Evolutionary conservation across 2,329 filamentous ascomycete genomes (phyloP).

Genomic region (Penicillium freii): DNA sequence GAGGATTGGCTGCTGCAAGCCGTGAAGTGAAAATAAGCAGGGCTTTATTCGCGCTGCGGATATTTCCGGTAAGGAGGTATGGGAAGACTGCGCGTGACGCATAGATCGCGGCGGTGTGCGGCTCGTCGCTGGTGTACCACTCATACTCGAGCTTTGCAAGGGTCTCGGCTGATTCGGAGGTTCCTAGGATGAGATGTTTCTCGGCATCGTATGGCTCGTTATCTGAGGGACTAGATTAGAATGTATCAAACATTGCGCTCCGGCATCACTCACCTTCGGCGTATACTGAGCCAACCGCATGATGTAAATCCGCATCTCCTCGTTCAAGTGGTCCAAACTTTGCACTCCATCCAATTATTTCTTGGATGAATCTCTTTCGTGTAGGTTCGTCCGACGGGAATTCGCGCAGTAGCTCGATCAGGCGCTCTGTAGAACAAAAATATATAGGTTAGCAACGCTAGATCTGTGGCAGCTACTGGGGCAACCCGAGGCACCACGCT

Average conservation of each 20-base stretch:
- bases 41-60: constrained; percentile 81
- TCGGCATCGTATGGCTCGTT: constrained; percentile 93
- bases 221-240: constrained; percentile 51
- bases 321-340: constrained; percentile 84
- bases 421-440: constrained; percentile 45
- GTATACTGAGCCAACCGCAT: constrained; percentile 82
- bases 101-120: constrained; percentile 83
- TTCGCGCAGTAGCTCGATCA: constrained; percentile 74
- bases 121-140: constrained; percentile 88
- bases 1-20: constrained; percentile 57
- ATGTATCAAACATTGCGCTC: not conserved
- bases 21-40: constrained; percentile 72
- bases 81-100: constrained; percentile 83
- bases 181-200: constrained; percentile 82
- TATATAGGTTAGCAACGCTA: constrained; percentile 7
- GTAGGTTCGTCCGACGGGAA: constrained; percentile 84
- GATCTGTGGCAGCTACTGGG: not conserved
- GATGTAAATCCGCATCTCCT: constrained; percentile 91
- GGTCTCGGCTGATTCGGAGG: constrained; percentile 78
- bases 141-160: constrained; percentile 82
- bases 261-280: constrained; percentile 61
- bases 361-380: constrained; percentile 85
- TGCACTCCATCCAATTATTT: constrained; percentile 83
- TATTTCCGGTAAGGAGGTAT: constrained; percentile 85
- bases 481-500: not conserved